Evolutionary conservation across 2,329 filamentous ascomycete genomes (phyloP).

Genomic region (Cordyceps pruinosa): DNA sequence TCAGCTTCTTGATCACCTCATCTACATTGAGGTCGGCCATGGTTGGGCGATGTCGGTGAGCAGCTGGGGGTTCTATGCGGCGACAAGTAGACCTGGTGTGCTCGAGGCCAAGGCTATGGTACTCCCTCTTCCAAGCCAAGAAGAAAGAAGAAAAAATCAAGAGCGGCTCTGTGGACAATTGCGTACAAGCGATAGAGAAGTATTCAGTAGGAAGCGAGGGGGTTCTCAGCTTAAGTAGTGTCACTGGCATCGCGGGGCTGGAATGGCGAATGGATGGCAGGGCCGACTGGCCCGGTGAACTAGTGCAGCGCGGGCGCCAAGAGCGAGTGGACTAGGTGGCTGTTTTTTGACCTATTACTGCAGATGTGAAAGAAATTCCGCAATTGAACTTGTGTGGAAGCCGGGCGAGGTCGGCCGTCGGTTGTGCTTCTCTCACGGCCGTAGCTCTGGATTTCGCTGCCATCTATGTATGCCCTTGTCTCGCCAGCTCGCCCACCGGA

Average conservation of each 20-base stretch:
- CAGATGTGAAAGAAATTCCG: no score
- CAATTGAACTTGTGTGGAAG: no score
- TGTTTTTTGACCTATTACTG: no score
- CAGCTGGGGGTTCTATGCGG: background rate
- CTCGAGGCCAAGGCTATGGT: background rate
- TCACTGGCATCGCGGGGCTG: background rate
- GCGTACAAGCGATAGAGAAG: background rate
- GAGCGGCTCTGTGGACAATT: background rate
- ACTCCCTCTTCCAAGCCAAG: no score
- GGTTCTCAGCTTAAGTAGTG: conserved; percentile 8
- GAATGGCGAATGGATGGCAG: background rate
- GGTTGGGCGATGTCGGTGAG: conserved; percentile 11
- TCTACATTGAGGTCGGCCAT: conserved; percentile 51
- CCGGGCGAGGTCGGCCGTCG: no score
- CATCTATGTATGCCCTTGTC: no score
- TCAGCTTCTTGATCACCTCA: conserved; percentile 47
- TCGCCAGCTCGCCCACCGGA: no score
- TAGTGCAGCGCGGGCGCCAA: no score
- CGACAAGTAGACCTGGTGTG: background rate
- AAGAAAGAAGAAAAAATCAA: background rate
- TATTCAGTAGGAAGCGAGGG: background rate
- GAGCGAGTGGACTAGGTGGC: no score
- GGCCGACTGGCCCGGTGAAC: no score
- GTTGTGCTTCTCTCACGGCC: no score
- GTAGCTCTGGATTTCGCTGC: no score